phyloP scores from a whole-genome alignment of 2,329 filamentous ascomycete genomes.

The Ceratocystis lukuohia region DNA sequence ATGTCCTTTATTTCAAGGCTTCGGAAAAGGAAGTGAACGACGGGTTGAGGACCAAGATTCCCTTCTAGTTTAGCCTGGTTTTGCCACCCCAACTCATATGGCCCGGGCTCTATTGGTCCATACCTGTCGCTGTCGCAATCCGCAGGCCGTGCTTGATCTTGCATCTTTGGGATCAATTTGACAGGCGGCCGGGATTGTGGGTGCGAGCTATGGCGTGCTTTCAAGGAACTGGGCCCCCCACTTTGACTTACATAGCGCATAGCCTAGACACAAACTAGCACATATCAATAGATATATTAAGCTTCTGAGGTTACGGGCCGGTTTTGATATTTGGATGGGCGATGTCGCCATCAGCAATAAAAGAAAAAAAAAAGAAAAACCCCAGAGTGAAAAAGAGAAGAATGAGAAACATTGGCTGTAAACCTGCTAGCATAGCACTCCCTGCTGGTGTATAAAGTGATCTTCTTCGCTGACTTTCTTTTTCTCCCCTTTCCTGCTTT shows the following conservation, averaged over 20 bases:
- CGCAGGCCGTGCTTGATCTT: neutral
- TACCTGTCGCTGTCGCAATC: neutral
- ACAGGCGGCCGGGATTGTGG: neutral
- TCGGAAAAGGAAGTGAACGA: neutral
- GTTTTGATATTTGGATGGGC: neutral
- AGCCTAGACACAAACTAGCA: neutral
- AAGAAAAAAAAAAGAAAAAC: neutral
- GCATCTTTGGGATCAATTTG: neutral
- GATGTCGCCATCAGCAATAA: slow-evolving; percentile 9
- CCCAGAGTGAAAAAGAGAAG: neutral
- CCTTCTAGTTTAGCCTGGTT: neutral
- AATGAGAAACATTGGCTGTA: neutral
- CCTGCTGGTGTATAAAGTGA: neutral
- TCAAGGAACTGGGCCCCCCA: slow-evolving; percentile 8
- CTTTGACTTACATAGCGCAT: slow-evolving; percentile 18
- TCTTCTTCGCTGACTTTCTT: neutral
- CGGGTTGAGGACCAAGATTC: neutral
- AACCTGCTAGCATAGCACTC: neutral
- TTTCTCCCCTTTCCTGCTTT: neutral
- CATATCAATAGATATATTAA: neutral
- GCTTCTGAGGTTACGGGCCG: neutral
- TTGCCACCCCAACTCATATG: neutral
- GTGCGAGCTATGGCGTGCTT: slow-evolving; percentile 18
- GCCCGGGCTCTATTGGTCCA: neutral
- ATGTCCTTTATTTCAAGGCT: neutral